Evolutionary conservation across 2,329 filamentous ascomycete species (phyloP).

Genomic region (Ophiostoma angusticollis): DNA sequence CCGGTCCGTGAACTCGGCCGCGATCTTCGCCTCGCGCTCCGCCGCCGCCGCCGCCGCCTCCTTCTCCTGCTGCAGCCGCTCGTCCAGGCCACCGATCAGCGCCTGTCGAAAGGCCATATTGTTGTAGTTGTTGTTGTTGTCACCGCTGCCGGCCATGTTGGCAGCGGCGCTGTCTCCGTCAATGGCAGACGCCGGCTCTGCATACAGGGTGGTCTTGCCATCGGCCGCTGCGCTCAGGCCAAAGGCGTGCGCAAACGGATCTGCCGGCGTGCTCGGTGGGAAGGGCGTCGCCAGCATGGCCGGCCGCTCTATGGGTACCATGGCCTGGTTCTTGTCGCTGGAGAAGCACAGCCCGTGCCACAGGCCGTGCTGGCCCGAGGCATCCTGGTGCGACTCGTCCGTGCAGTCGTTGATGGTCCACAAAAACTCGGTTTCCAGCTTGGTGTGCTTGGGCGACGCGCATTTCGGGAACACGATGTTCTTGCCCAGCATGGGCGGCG

Average conservation of each 20-base stretch:
- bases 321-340: slow-evolving; percentile 21
- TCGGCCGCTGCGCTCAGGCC: slow-evolving; percentile 14
- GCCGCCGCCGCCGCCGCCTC: slow-evolving; percentile 33
- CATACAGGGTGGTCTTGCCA: slow-evolving; percentile 26
- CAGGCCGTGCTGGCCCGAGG: slow-evolving; percentile 40
- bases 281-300: slow-evolving; percentile 38
- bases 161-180: too few species aligned
- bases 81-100: slow-evolving; percentile 39
- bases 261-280: slow-evolving; percentile 27
- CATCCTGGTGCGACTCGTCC: slow-evolving; percentile 38
- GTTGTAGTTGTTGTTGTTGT: not conserved
- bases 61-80: slow-evolving; percentile 37
- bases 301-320: slow-evolving; percentile 33
- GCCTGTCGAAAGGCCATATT: too few species aligned
- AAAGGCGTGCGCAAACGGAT: slow-evolving; percentile 31
- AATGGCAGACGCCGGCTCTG: slow-evolving; percentile 25
- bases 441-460: slow-evolving; percentile 69
- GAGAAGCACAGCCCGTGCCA: slow-evolving; percentile 63
- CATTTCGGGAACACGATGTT: slow-evolving; percentile 74
- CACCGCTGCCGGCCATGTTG: too few species aligned
- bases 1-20: slow-evolving; percentile 60
- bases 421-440: slow-evolving; percentile 66
- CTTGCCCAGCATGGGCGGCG: slow-evolving; percentile 77
- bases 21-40: slow-evolving; percentile 40
- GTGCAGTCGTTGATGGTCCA: slow-evolving; percentile 33